A percentile compares a stretch with the other conserved stretches of the same genome.
These are phyloP conservation scores for Pseudogymnoascus destructans DNA, from an alignment of 2,329 filamentous ascomycete species.

Conservation along the genomic window DNA sequence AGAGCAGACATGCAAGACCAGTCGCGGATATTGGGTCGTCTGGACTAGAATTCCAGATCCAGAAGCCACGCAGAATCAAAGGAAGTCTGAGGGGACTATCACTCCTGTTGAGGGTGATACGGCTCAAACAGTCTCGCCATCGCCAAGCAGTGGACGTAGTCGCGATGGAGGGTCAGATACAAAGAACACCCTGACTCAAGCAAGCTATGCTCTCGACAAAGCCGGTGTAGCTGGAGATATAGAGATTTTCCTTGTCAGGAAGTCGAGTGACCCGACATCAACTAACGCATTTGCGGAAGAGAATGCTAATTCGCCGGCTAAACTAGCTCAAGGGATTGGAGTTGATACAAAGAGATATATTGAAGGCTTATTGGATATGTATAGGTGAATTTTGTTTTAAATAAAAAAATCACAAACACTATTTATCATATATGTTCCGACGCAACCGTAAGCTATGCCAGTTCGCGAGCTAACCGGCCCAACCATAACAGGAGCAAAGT, in stretches of 20 bases:
- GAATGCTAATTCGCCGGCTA: slow-evolving; percentile 41
- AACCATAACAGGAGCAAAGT: too few species aligned
- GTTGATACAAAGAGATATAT: slow-evolving; percentile 66
- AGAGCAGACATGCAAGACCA: slow-evolving; percentile 53
- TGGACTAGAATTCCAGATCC: slow-evolving; percentile 45
- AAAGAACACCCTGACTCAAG: not conserved
- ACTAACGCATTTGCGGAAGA: slow-evolving; percentile 18
- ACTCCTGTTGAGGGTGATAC: not conserved
- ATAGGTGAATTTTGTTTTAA: slow-evolving; percentile 11
- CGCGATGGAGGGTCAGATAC: not conserved
- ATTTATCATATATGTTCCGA: not conserved
- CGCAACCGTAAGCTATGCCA: too few species aligned
- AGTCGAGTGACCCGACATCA: slow-evolving; percentile 38
- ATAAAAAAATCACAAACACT: not conserved
- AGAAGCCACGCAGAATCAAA: slow-evolving; percentile 11
- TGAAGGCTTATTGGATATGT: slow-evolving; percentile 54
- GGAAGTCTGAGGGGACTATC: not conserved
- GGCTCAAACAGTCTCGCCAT: not conserved
- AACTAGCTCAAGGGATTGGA: slow-evolving; percentile 59
- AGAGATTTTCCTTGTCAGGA: slow-evolving; percentile 48
- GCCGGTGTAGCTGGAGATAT: slow-evolving; percentile 28
- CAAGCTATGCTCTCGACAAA: not conserved
- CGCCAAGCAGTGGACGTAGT: not conserved
- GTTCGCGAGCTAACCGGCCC: too few species aligned
- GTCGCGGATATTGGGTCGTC: slow-evolving; percentile 56